Conservation (phyloP, 2,329 filamentous ascomycete species). For the Colletotrichum sp. region DNA sequence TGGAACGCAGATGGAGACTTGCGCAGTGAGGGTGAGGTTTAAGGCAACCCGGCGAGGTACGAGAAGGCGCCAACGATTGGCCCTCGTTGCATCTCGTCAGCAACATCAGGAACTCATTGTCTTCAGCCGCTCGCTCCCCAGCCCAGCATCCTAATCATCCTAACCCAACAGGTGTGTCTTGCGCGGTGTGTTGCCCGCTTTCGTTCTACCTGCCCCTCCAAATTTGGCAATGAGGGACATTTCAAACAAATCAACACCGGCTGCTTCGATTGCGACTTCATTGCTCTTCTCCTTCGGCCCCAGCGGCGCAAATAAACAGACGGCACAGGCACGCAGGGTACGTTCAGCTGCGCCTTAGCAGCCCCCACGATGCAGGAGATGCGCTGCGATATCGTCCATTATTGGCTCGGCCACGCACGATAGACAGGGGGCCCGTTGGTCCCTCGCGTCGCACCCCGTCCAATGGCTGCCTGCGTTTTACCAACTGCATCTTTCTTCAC, state of each 20-base stretch:
- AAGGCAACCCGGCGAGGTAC: neutral
- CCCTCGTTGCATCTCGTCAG: neutral
- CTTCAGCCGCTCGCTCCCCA: neutral
- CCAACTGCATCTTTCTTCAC: conserved; percentile 1
- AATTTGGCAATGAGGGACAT: neutral
- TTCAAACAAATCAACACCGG: neutral
- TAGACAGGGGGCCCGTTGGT: neutral
- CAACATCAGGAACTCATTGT: neutral
- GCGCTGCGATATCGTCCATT: conserved; percentile 2
- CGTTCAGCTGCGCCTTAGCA: conserved; percentile 14
- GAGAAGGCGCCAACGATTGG: neutral
- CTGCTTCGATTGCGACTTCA: neutral
- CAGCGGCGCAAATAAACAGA: neutral
- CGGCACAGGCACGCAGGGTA: conserved; percentile 7
- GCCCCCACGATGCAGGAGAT: conserved; percentile 12
- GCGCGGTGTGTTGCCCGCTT: neutral
- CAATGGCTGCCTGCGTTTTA: conserved; percentile 7
- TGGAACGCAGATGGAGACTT: neutral
- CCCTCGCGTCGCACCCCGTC: conserved; percentile 5
- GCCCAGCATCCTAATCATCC: neutral
- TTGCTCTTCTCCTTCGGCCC: neutral
- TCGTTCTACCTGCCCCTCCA: neutral
- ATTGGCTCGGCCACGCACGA: conserved; percentile 13
- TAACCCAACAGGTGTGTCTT: neutral
- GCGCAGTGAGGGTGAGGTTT: neutral